phyloP scores from a whole-genome alignment of 169 alveolate genomes.

The Toxoplasma gondii region DNA sequence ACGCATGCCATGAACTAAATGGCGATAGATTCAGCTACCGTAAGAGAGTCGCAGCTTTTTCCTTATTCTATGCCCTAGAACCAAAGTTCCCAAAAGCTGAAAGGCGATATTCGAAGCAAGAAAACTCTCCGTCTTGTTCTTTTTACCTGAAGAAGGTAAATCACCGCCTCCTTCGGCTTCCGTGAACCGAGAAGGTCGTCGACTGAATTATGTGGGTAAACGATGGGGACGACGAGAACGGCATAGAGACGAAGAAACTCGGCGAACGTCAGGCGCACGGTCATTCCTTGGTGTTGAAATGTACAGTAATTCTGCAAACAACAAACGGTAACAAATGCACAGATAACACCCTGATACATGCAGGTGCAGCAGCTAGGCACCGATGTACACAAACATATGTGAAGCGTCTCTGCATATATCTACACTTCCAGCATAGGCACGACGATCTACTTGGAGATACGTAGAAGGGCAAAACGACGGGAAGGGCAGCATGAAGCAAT shows the following conservation, averaged over 20 bases:
- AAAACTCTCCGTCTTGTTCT: no score
- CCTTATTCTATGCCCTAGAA: no score
- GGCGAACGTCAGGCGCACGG: neutral
- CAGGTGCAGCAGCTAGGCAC: no score
- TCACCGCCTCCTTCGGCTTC: neutral
- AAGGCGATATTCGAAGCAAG: no score
- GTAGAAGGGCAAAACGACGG: no score
- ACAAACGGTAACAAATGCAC: neutral
- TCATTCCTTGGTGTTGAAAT: neutral
- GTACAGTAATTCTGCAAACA: neutral
- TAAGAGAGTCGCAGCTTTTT: no score
- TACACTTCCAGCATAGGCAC: no score
- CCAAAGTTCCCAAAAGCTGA: no score
- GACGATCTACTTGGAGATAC: no score
- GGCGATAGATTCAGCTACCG: no score
- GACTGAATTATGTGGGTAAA: neutral
- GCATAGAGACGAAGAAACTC: constrained; percentile 12
- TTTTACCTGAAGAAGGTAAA: neutral
- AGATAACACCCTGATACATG: neutral
- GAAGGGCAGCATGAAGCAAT: no score
- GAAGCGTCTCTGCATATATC: neutral
- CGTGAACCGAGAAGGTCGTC: neutral
- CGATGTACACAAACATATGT: neutral
- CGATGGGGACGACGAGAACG: neutral
- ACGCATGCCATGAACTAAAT: no score